Base-by-base conservation (phyloP, 371 early-diverging fungal species). In the Apophysomyces trapeziformis region DNA sequence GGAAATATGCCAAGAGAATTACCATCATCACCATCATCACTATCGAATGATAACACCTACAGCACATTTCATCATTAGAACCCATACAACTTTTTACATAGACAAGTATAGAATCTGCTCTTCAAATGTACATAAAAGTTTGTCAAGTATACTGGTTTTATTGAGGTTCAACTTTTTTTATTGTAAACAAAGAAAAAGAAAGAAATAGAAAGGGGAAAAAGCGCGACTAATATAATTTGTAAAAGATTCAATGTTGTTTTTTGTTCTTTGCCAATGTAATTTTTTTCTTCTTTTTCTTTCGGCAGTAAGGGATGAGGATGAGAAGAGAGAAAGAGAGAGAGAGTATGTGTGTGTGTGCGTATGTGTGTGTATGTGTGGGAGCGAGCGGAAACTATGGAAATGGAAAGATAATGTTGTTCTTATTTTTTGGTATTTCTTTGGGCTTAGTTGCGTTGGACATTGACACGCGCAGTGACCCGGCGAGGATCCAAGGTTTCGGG, bases 401-500 rank as follows among this genome's bases (percentile, higher is more conserved):
- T 50, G 21, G 21, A 9, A 21, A 18, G 54, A 21, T 18, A 21
- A 18, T 50, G 16, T 21, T 16, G 16, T 47, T 4, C 18, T 47
- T 47, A 1, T 50, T 50, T 13, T 41, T 41, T 41, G 41, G 8
- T 41, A 13, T 41, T 41, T 8, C 26, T 26, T 11, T 41, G 41
- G 41, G 41, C 1, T 59, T 59, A 59, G 26, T 59, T 59, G 41
- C 18, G 18, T 61, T 74, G 74, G 59, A 74, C 74, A 65, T 74
- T 74, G 32, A 74, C 74, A 58, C 74, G 74, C 44, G 74, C 71
- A 64, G 70, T 77, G 61, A 77, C 77, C 60, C 77, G 74, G 26
- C 77, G 71, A 64, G 77, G 77, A 58, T 77, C 77, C 45, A 77
- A 70, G 35, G 72, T 72, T 44, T 74, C 69, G 21, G 76, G 72